These are phyloP conservation scores for Moesziomyces sp. DNA, from an alignment of 1,284 basidiomycete species.

Conservation along the genomic window DNA sequence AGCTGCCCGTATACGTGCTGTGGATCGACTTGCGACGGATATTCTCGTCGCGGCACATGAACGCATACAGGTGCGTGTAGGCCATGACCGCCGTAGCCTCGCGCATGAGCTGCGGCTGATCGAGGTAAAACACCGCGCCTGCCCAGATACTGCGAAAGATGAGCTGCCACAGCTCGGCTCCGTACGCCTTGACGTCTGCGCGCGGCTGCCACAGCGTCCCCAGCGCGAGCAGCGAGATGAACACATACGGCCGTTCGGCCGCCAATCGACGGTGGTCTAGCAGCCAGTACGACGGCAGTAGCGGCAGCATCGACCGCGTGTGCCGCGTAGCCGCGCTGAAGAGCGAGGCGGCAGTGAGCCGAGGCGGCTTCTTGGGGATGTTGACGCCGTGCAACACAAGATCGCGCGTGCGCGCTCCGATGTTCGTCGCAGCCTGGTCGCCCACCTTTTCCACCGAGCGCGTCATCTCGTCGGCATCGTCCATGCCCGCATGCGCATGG, in stretches of 20 bases:
- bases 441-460: conserved; percentile 43
- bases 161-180: conserved; percentile 47
- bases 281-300: conserved; percentile 42
- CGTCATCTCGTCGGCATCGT: conserved; percentile 42
- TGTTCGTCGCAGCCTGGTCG: conserved; percentile 43
- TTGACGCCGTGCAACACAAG: conserved; percentile 51
- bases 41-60: conserved; percentile 35
- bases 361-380: conserved; percentile 48
- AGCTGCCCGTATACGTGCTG: conserved; percentile 39
- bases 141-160: conserved; percentile 50
- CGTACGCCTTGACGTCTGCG: conserved; percentile 44
- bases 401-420: conserved; percentile 43
- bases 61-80: conserved; percentile 30
- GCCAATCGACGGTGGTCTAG: conserved; percentile 38
- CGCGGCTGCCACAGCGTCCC: conserved; percentile 45
- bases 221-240: conserved; percentile 34
- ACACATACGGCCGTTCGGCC: conserved; percentile 39
- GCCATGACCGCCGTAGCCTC: conserved; percentile 37
- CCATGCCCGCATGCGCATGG: conserved; percentile 13
- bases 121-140: conserved; percentile 43
- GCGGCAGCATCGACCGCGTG: conserved; percentile 28
- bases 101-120: conserved; percentile 40
- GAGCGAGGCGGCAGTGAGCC: conserved; percentile 40
- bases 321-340: conserved; percentile 41
- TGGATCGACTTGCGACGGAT: conserved; percentile 42